A percentile compares a stretch with the other conserved stretches of the same genome.
Evolutionary conservation across 2,329 filamentous ascomycete genomes (phyloP).

Genomic region (Colletotrichum spaethianum): DNA sequence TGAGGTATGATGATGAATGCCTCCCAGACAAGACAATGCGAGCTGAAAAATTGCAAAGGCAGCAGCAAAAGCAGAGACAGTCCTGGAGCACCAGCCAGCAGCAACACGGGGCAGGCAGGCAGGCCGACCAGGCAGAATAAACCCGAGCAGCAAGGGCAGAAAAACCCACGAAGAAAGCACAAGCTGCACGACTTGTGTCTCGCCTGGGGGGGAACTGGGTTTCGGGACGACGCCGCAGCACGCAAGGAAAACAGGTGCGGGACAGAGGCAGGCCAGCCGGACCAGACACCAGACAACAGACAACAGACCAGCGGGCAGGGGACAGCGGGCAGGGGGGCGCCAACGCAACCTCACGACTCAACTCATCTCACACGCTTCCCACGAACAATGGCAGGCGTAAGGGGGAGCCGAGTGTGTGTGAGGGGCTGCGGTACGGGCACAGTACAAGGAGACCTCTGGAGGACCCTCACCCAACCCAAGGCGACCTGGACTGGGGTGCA

Average conservation of each 20-base stretch:
- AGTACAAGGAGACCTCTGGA: neutral
- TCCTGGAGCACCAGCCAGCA: neutral
- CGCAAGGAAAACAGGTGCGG: slow-evolving; percentile 21
- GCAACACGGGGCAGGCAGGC: neutral
- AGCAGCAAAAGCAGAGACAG: neutral
- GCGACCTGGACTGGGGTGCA: neutral
- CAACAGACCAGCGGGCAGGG: neutral
- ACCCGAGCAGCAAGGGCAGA: slow-evolving; percentile 11
- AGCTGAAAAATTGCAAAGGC: neutral
- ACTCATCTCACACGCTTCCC: neutral
- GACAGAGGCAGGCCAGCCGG: slow-evolving; percentile 5
- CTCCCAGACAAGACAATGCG: neutral
- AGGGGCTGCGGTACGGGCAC: neutral
- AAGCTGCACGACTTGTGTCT: slow-evolving; percentile 32
- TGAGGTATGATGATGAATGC: neutral
- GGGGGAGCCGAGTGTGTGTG: neutral
- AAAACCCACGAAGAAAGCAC: slow-evolving; percentile 8
- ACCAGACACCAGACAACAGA: neutral
- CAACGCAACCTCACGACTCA: slow-evolving; percentile 9
- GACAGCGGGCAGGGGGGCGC: neutral
- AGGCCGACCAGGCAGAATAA: neutral
- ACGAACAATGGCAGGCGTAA: neutral
- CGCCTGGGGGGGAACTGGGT: slow-evolving; percentile 23
- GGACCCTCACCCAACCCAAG: neutral
- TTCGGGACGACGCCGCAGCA: slow-evolving; percentile 26